phyloP scores from a whole-genome alignment of 139 green algal species.

The Yamagishiella unicocca region DNA sequence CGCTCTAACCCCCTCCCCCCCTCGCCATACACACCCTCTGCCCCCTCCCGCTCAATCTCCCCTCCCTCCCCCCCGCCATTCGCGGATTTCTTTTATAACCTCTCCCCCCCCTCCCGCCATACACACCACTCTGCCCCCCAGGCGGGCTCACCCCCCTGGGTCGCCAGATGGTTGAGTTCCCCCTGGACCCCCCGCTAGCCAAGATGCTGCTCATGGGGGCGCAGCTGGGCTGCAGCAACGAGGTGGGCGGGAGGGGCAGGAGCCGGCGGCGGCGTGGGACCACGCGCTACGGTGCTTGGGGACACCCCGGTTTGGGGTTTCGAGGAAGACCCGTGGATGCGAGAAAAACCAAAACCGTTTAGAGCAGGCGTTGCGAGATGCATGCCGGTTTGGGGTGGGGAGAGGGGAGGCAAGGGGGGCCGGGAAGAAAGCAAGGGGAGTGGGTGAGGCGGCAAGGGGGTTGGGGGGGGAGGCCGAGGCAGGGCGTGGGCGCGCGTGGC shows the following conservation, averaged over 20 bases:
- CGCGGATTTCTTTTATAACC: no score
- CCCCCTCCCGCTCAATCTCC: background rate
- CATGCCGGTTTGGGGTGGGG: no score
- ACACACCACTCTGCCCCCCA: background rate
- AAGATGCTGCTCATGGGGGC: conserved; percentile 94
- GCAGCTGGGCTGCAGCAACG: conserved; percentile 78
- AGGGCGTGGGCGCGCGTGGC: no score
- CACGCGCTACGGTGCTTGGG: no score
- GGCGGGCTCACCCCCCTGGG: conserved; percentile 64
- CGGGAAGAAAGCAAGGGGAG: background rate
- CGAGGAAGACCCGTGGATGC: no score
- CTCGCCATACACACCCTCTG: background rate
- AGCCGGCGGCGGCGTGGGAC: no score
- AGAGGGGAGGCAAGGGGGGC: background rate
- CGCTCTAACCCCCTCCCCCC: no score
- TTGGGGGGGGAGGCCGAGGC: background rate
- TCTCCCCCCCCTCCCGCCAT: no score
- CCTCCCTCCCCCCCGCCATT: background rate
- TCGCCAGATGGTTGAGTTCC: conserved; percentile 98
- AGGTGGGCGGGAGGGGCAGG: conserved; percentile 50
- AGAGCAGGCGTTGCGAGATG: no score
- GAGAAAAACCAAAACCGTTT: no score
- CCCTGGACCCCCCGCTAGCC: conserved; percentile 94
- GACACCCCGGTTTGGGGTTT: no score
- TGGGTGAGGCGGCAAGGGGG: no score